phyloP scores from a whole-genome alignment of 2,329 filamentous ascomycete species.

The Penicillium sp. region DNA sequence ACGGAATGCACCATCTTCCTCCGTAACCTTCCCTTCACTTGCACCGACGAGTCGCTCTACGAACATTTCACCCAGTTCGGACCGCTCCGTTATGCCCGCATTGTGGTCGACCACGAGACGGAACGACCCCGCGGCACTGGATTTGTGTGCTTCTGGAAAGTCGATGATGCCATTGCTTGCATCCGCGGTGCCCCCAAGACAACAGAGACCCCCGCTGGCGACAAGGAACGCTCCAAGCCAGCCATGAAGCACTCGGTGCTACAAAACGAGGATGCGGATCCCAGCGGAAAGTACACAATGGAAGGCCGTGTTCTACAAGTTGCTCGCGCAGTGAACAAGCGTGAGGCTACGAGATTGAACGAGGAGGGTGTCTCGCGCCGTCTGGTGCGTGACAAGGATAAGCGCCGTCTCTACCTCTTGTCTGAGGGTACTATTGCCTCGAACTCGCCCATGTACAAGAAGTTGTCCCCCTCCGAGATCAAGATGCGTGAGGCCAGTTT shows the following conservation, averaged over 20 bases:
- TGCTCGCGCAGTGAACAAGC: constrained; percentile 79
- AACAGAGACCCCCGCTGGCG: constrained; percentile 44
- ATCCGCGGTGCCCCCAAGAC: constrained; percentile 70
- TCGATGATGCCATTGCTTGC: constrained; percentile 73
- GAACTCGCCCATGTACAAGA: constrained; percentile 75
- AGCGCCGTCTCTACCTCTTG: constrained; percentile 84
- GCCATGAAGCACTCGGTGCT: constrained; percentile 76
- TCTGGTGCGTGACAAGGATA: constrained; percentile 76
- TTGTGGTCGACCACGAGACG: constrained; percentile 83
- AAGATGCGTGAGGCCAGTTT: constrained; percentile 85
- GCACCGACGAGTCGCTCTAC: constrained; percentile 78
- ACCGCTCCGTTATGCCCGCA: constrained; percentile 81
- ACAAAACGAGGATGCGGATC: constrained; percentile 81
- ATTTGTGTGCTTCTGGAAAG: constrained; percentile 88
- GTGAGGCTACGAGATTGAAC: constrained; percentile 74
- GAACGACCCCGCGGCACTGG: constrained; percentile 88
- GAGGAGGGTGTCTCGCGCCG: constrained; percentile 65
- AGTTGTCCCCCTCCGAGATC: constrained; percentile 75
- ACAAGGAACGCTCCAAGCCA: constrained; percentile 42
- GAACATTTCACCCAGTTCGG: constrained; percentile 89
- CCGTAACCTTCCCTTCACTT: constrained; percentile 89
- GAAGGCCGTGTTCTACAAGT: constrained; percentile 86
- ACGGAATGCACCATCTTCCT: constrained; percentile 84
- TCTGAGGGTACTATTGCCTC: constrained; percentile 79
- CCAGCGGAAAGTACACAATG: constrained; percentile 82